Conservation (phyloP, 1,284 basidiomycete genomes). For the Fistulinella cinereoalba region DNA sequence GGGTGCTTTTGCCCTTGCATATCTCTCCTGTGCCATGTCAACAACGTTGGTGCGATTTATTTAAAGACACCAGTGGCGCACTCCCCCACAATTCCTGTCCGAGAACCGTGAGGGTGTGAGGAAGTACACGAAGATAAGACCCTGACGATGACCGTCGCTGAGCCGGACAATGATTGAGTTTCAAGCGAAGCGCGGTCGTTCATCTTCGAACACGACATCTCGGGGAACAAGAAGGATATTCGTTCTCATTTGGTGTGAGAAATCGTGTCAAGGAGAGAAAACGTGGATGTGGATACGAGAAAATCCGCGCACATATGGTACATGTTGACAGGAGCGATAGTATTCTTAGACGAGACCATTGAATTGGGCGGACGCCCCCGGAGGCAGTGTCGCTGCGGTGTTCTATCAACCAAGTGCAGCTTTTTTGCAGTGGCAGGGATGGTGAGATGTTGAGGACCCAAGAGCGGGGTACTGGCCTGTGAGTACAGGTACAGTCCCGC, state of each 20-base stretch:
- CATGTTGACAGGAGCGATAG: slow-evolving; percentile 3
- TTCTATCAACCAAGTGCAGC: slow-evolving; percentile 1
- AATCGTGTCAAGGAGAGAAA: no score
- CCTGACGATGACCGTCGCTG: slow-evolving; percentile 15
- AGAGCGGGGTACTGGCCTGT: neutral
- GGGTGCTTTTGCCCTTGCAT: slow-evolving; percentile 1
- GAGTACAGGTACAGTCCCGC: slow-evolving; percentile 6
- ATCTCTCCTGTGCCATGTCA: neutral
- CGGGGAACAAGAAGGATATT: slow-evolving; percentile 2
- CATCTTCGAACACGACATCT: neutral
- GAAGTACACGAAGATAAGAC: slow-evolving; percentile 4
- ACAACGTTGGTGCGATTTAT: slow-evolving; percentile 1
- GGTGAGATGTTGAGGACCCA: slow-evolving; percentile 4
- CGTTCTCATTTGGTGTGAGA: no score
- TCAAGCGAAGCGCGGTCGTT: slow-evolving; percentile 1
- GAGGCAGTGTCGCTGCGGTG: slow-evolving; percentile 17
- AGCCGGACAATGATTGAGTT: slow-evolving; percentile 15
- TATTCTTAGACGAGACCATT: slow-evolving; percentile 1
- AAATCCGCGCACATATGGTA: neutral
- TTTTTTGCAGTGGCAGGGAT: slow-evolving; percentile 13
- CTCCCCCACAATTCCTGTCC: slow-evolving; percentile 4
- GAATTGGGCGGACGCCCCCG: neutral
- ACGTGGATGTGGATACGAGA: neutral
- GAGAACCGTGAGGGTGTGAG: neutral
- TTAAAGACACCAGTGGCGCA: neutral